Base-by-base conservation (phyloP, 2,329 filamentous ascomycete species). In the Metarhizium humberi region DNA sequence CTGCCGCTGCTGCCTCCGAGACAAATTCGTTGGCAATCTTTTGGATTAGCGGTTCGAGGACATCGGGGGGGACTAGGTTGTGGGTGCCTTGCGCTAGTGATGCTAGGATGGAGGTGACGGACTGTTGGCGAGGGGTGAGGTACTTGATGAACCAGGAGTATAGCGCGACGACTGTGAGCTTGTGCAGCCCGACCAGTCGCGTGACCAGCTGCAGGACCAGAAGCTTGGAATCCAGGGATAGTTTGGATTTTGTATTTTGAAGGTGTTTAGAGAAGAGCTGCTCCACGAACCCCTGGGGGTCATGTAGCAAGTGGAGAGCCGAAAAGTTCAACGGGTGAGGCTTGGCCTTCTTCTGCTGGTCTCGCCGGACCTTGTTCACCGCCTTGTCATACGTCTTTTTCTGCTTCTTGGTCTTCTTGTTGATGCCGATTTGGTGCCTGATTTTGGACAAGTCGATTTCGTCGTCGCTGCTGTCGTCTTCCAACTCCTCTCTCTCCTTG, bases 21-120 rank as follows among this genome's bases (percentile, higher is more conserved):
- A 99, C 92, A 66, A 99, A 99, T 69, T 99, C 94, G 66, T 97
- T 96, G 36, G 94, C 92, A 64, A 99, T 97, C 74, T 96, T 97
- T 69, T 90, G 86, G 2, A 99, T 78, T 4, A 97, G 75, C 0
- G 94, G 92, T 69, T 97, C 92, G 11, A 99, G 77, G 0, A 86
- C 88, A 75, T 99, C 94, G 0, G 92, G 92, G 0, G 94, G 94
- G 0, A 99, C 92, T 42, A 96, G 79, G 60, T 86, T 88, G 69
- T 99, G 94, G 7, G 90, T 91, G 3, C 89, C 88, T 74, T 97
- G 94, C 0, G 94, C 94, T 55, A 97, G 79, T 11, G 87, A 95
- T 13, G 94, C 94, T 56, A 99, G 77, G 72, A 97, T 95, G 0
- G 90, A 91, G 0, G 94, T 97, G 61, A 97, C 94, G 1, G 85